Evolutionary conservation across 2,329 filamentous ascomycete genomes (phyloP), one percentile per base, ranked within the genome.

Genomic region (Talaromyces sp.): DNA sequence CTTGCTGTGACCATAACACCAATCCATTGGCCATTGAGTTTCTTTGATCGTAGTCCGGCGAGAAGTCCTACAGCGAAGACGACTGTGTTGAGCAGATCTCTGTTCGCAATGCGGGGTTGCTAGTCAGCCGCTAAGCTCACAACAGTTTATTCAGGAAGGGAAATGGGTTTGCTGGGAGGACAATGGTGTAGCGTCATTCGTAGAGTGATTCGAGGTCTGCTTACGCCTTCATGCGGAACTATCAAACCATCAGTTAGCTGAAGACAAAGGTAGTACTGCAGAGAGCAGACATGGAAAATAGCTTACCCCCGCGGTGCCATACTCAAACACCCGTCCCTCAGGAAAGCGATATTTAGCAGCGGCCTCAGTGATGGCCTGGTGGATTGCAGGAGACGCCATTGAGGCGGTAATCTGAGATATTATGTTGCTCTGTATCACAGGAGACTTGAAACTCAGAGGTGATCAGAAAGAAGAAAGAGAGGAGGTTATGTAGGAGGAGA

Each of bases 1-100:
- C 91, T 96, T 68, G 93, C 93, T 49, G 93, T 97, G 78, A 97
- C 91, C 93, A 97, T 97, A 71, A 99, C 90, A 74, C 95, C 95
- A 74, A 99, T 96, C 72, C 92, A 90, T 82, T 96, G 91, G 69
- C 93, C 90, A 77, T 90, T 89, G 72, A 96, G 87, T 80, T 95
- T 96, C 76, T 92, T 91, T 70, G 93, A 97, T 69, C 95, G 90
- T 61, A 98, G 86, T 65, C 91, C 88, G 36, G 95, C 92, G 65
- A 97, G 87, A 67, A 99, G 86, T 61, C 94, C 95, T 70, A 97
- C 93, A 56, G 93, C 90, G 80, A 94, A 97, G 71, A 96, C 88
- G 69, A 99, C 92, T 40, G 92, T 95, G 76, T 96, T 91, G 73
- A 98, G 90, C 65, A 96, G 86, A 73, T 93, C 89, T 66, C 86